Evolutionary conservation across 2,329 filamentous ascomycete species (phyloP), one percentile per base, ranked within the genome.

Genomic region (Diplodia intermedia): DNA sequence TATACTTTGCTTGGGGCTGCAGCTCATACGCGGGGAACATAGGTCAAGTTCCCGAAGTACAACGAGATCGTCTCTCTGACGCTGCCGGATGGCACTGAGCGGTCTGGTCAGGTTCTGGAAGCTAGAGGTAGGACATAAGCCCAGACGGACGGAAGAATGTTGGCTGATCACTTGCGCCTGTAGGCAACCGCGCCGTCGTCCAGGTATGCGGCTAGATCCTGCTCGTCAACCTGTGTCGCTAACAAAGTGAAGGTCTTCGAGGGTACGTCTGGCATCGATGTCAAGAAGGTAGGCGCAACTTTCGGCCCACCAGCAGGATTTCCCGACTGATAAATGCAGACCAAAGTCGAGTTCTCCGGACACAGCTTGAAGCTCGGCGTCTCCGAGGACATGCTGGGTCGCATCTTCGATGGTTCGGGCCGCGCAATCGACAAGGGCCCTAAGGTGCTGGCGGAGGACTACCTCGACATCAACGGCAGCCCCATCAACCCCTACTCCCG

Each of bases 361-460:
- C 88, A 97, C 84, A 98, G 92, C 84, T 85, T 99, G 85, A 98
- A 98, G 88, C 91, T 99, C 65, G 95, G 95, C 82, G 95, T 99
- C 69, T 98, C 95, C 65, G 96, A 99, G 84, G 95, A 99, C 85
- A 99, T 99, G 95, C 84, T 99, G 82, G 95, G 95, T 73, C 94
- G 96, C 85, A 93, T 98, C 81, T 99, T 99, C 79, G 94, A 99
- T 84, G 95, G 95, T 76, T 98, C 95, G 70, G 95, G 95, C 78
- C 91, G 94, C 81, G 92, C 96, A 74, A 99, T 99, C 80, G 95
- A 99, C 84, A 99, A 98, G 85, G 95, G 96, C 66, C 95, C 95
- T 70, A 98, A 97, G 85, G 95, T 99, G 76, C 85, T 99, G 72
- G 94, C 95, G 65, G 95, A 99, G 82, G 95, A 99, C 76, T 99